A percentile compares a stretch with the other conserved stretches of the same genome.
Conservation (phyloP, 1,139 yeast species). For the Sugiyamaella paludigena region DNA sequence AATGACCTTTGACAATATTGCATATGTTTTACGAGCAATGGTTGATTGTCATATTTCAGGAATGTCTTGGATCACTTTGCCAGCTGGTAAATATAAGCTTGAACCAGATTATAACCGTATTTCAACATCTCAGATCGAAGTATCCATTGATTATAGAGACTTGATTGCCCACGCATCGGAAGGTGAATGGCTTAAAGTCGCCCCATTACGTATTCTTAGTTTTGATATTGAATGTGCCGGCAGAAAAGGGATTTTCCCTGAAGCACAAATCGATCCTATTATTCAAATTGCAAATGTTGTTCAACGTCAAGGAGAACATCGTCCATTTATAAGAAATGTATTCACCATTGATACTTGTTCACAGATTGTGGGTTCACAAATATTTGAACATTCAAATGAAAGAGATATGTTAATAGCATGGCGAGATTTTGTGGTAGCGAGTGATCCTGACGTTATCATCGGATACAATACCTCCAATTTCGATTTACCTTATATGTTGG, state of each 20-base stretch:
- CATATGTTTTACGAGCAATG: slow-evolving; percentile 82
- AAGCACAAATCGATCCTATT: slow-evolving; percentile 88
- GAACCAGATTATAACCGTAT: slow-evolving; percentile 43
- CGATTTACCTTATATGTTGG: slow-evolving; percentile 88
- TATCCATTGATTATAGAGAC: slow-evolving; percentile 63
- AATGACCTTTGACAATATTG: slow-evolving; percentile 85
- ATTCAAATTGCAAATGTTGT: slow-evolving; percentile 97
- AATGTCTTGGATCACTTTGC: slow-evolving; percentile 96
- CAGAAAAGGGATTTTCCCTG: slow-evolving; percentile 94
- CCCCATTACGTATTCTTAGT: slow-evolving; percentile 89
- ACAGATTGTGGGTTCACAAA: slow-evolving; percentile 90
- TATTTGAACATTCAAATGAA: slow-evolving; percentile 72
- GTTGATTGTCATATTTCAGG: slow-evolving; percentile 86
- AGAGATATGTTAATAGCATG: slow-evolving; percentile 79
- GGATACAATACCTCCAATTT: slow-evolving; percentile 95
- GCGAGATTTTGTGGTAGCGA: slow-evolving; percentile 77
- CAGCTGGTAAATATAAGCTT: slow-evolving; percentile 62
- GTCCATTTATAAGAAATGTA: slow-evolving; percentile 90
- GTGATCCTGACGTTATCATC: slow-evolving; percentile 94
- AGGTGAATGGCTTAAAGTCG: slow-evolving; percentile 91
- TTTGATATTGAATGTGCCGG: slow-evolving; percentile 99
- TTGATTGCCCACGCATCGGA: slow-evolving; percentile 81
- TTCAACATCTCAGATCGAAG: slow-evolving; percentile 85
- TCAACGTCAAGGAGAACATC: slow-evolving; percentile 69
- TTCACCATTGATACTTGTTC: slow-evolving; percentile 91